phyloP scores from a whole-genome alignment of 1,284 basidiomycete genomes.

The Ceratobasidium sp. region DNA sequence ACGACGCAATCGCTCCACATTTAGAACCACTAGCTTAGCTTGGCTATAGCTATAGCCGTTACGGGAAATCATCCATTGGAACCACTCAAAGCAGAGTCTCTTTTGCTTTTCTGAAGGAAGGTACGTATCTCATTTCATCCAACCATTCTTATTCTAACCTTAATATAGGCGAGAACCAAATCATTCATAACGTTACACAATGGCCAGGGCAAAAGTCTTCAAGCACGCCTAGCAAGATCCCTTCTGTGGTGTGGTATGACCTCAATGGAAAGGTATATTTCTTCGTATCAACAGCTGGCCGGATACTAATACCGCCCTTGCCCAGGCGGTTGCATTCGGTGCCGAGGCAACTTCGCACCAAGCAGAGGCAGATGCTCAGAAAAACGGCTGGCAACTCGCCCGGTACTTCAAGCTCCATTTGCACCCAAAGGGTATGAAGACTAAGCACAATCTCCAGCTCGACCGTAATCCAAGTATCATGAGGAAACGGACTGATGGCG shows the following conservation, averaged over 20 bases:
- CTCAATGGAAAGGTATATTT: not conserved
- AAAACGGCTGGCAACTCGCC: constrained; percentile 39
- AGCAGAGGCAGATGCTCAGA: constrained; percentile 16
- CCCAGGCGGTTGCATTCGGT: constrained; percentile 37
- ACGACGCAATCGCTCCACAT: too few species aligned
- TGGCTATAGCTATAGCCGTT: too few species aligned
- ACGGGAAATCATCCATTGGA: too few species aligned
- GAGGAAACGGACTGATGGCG: too few species aligned
- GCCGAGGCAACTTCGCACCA: constrained; percentile 25
- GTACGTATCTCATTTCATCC: not conserved
- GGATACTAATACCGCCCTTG: not conserved
- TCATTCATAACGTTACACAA: not conserved
- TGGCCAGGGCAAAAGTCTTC: constrained; percentile 22
- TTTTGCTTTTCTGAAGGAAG: constrained; percentile 12
- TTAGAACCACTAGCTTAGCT: too few species aligned
- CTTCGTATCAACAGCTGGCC: not conserved
- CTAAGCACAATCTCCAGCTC: not conserved
- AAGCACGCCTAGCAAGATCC: constrained; percentile 2
- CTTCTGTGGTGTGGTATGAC: constrained; percentile 9
- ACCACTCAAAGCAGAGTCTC: constrained; percentile 28
- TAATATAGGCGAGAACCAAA: not conserved
- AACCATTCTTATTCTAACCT: not conserved
- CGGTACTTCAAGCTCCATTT: constrained; percentile 43
- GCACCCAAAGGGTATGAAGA: constrained; percentile 38
- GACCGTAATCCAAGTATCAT: constrained; percentile 1